Base-by-base conservation (phyloP, 768 basidiomycete species). In the Russula virescens region DNA sequence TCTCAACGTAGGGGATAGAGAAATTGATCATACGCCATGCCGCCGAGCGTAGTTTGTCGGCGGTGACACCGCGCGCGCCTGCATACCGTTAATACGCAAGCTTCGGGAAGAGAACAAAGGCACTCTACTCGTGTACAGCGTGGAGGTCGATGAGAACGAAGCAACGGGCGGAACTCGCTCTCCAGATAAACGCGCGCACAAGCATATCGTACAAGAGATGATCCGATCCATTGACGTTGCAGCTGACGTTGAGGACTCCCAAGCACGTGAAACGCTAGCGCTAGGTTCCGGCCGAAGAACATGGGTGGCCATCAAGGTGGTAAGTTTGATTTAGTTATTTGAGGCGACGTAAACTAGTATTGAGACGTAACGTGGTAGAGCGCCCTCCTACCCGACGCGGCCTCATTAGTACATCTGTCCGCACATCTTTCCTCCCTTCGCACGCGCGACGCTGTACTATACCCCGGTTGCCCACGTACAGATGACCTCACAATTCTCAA, bases 241-340 rank as follows among this genome's bases (percentile, higher is more conserved):
- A 0, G 94, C 88, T 9, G 83, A 88, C 63, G 94, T 92, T 69
- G 93, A 97, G 70, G 85, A 86, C 31, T 67, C 69, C 55, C 63
- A 58, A 31, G 58, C 66, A 26, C 49, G 42, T 52, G 58, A 21
- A 21, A 55, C 25, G 0, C 58, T 58, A 14, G 46, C 25, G 0
- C 58, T 58, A 14, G 46, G 62, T 1, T 66, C 62, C 5, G 81
- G 80, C 7, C 76, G 87, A 25, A 78, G 83, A 65, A 91, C 89
- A 0, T 92, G 90, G 84, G 86, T 96, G 23, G 91, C 94, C 0
- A 73, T 96, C 25, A 96, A 96, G 73, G 76, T 95, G 61, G 89
- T 88, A 65, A 62, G 86, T 68, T 31, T 3, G 49, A 31, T 45
- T 53, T n/a, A 5, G 40, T 3, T 46, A 54, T 46, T 35, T 13